Conservation (phyloP, 768 basidiomycete species). For the Mycena venus region DNA sequence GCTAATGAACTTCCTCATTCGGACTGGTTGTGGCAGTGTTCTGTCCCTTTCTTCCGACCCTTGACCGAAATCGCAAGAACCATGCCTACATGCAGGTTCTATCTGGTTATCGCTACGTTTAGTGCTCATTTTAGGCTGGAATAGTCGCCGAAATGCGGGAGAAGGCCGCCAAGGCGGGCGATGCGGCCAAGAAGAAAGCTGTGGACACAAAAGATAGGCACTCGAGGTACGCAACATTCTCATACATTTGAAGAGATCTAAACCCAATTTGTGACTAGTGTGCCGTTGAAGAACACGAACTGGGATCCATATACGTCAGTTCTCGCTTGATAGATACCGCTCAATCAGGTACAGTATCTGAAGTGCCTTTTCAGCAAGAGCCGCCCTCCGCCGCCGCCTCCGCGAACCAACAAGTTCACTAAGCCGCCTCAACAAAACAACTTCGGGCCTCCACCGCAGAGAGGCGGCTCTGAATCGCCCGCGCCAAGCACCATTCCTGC, state of each 20-base stretch:
- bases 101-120: background rate
- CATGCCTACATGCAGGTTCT: constrained; percentile 17
- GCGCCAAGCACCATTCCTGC: constrained; percentile 21
- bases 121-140: background rate
- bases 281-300: constrained; percentile 70
- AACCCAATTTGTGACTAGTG: constrained; percentile 47
- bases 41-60: background rate
- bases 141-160: constrained; percentile 77
- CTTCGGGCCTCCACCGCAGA: constrained; percentile 40
- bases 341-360: background rate
- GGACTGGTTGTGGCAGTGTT: background rate
- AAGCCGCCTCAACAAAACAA: constrained; percentile 38
- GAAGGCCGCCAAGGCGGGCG: constrained; percentile 73
- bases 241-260: background rate
- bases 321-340: background rate
- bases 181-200: constrained; percentile 64
- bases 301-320: constrained; percentile 67
- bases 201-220: constrained; percentile 69
- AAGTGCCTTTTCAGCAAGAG: constrained; percentile 52
- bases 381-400: constrained; percentile 63
- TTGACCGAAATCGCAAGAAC: background rate
- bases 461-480: constrained; percentile 40
- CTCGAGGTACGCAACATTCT: constrained; percentile 53
- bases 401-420: constrained; percentile 45
- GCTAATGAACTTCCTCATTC: background rate